phyloP scores from a whole-genome alignment of 345 rosid genomes.

The Citrus cavaleriei region DNA sequence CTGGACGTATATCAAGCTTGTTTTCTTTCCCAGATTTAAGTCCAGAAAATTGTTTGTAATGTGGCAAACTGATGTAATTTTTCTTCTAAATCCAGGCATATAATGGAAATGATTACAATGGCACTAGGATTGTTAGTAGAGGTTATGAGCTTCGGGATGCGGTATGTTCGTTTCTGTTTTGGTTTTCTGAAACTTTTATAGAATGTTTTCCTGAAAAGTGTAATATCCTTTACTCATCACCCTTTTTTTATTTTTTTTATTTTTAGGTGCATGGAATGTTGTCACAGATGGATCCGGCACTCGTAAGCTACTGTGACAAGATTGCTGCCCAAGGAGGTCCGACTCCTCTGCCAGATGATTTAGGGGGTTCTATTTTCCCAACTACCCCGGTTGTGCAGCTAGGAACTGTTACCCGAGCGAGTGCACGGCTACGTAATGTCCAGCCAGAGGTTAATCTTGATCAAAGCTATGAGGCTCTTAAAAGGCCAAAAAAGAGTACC shows the following conservation, averaged over 20 bases:
- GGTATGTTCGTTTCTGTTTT: conserved; percentile 35
- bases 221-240: background rate
- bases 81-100: conserved; percentile 50
- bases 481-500: conserved; percentile 67
- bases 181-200: background rate
- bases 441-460: conserved; percentile 77
- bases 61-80: conserved; percentile 8
- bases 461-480: conserved; percentile 67
- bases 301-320: conserved; percentile 79
- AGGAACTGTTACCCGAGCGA: conserved; percentile 75
- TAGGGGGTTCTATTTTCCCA: conserved; percentile 57
- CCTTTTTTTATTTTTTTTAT: background rate
- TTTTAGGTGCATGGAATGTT: conserved; percentile 94
- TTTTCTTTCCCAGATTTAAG: background rate
- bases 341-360: conserved; percentile 64
- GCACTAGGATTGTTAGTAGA: conserved; percentile 93
- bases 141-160: conserved; percentile 93
- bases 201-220: background rate
- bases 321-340: conserved; percentile 91
- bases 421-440: conserved; percentile 94
- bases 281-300: conserved; percentile 98
- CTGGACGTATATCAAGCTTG: background rate
- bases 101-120: conserved; percentile 94
- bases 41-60: background rate
- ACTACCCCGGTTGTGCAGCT: conserved; percentile 72